Evolutionary conservation across 805 yeast species (phyloP), one percentile per base, ranked within the genome.

Genomic region (Candida railenensis): DNA sequence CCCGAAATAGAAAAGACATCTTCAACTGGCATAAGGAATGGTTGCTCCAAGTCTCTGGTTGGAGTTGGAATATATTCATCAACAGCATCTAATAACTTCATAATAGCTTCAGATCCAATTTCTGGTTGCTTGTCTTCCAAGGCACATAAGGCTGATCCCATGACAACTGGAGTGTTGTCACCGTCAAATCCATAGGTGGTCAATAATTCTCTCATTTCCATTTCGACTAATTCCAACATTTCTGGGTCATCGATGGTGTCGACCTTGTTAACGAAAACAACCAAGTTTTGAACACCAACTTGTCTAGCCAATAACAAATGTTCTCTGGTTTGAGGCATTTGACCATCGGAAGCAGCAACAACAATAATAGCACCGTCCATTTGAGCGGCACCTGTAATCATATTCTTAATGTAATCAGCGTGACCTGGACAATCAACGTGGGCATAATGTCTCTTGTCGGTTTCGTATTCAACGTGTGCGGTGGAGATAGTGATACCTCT

Each of bases 321-420:
- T 78, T 94, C 99, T 79, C 98, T 89, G 59, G 99, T 94, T 79
- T 94, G 99, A 66, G 97, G 98, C 98, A 92, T 94, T 77, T 90
- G 96, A 65, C 99, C 99, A 66, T 94, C 99, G 48, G 96, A 79
- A 53, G 99, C 99, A 64, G 98, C 99, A 71, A 94, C 98, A 52
- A 92, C 98, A 76, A 92, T 92, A 61, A 92, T 91, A 57, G 97
- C 98, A 80, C 98, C 97, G 72, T 92, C 98, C 97, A 91, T 91
- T 73, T 92, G 96, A 62, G 98, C 97, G 62, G 98, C 97, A 85
- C 98, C 98, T 57, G 97, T 89, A 71, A 92, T 92, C 98, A 92
- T 92, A 75, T 92, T 92, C 80, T 92, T 92, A 75, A 92, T 92
- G 76, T 91, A 92, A 80, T 92, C 98, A 55, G 96, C 94, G 82